Evolutionary conservation across 2,329 filamentous ascomycete species (phyloP), one percentile per base, ranked within the genome.

Genomic region (Trichoderma asperellum): DNA sequence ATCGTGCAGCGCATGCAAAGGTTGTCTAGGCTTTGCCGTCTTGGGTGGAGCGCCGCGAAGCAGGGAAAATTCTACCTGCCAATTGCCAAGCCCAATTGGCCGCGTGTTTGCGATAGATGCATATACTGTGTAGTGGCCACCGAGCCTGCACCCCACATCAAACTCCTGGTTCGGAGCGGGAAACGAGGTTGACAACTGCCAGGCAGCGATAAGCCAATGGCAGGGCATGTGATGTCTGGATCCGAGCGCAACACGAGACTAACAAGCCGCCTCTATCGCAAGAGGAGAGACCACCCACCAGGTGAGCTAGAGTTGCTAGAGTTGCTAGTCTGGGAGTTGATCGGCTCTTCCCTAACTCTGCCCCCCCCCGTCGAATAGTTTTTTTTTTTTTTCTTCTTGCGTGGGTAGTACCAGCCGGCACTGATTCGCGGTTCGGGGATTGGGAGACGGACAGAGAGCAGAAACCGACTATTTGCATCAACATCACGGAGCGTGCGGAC

Each of bases 91-190:
- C 32, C 21, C 59, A 63, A 63, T 68, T 60, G 53, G 53, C 65
- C 58, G 60, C 67, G 43, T 16, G 21, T 64, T 21, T 53, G 40
- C 43, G 55, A 47, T 65, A 52, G 60, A 60, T 66, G 68, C 68
- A 66, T 55, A 49, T 69, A 69, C 61, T 69, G 56, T 66, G 61
- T 59, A 69, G 61, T 69, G 61, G 68, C 61, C 47, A 21, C 10
- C 16, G 47, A 27, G 35, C 24, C 53, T 34, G 32, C 37, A 34
- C 52, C 16, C 11, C 32, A 24, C 40, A 16, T 60, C 60, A 55
- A 66, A 53, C 68, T 69, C 68, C 68, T 65, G 43, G 55, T 49
- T 66, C 61, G 66, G 66, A 58, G 68, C 35, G 43, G n/a, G 18
- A 40, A 43, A 66, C 32, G 35, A 29, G 34, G 34, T 24, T 29